A percentile compares a stretch with the other conserved stretches of the same genome.
These are phyloP conservation scores for Phaeosphaeria sp. DNA, from an alignment of 2,329 filamentous ascomycete species.

Conservation along the genomic window DNA sequence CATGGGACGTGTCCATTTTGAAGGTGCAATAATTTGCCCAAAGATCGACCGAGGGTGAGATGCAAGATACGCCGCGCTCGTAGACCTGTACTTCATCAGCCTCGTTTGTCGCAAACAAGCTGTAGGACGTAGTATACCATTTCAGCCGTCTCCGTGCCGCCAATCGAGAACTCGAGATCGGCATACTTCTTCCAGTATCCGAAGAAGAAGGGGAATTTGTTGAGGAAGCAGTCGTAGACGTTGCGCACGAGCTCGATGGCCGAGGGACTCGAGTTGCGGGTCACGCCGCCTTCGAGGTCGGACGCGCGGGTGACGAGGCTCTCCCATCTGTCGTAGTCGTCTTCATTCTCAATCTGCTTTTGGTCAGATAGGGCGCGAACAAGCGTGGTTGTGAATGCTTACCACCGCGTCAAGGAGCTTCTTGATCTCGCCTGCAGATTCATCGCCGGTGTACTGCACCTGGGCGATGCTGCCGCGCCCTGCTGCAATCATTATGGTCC, in stretches of 20 bases:
- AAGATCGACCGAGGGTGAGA: constrained; percentile 91
- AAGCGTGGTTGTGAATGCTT: constrained; percentile 47
- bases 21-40: constrained; percentile 98
- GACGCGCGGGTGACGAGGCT: constrained; percentile 85
- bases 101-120: neutral
- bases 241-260: constrained; percentile 86
- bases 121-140: constrained; percentile 67
- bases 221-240: constrained; percentile 89
- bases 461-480: constrained; percentile 41
- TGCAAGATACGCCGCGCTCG: constrained; percentile 91
- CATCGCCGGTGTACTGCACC: constrained; percentile 43
- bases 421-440: constrained; percentile 67
- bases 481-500: constrained; percentile 34
- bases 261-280: constrained; percentile 94
- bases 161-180: constrained; percentile 95
- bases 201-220: constrained; percentile 94
- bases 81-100: constrained; percentile 70
- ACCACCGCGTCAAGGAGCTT: constrained; percentile 81
- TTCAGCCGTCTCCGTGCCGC: constrained; percentile 94
- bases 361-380: constrained; percentile 16
- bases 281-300: constrained; percentile 87
- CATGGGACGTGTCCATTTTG: constrained; percentile 97
- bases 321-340: constrained; percentile 96
- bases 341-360: constrained; percentile 70
- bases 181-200: constrained; percentile 99